Percentiles rank a stretch among this genome's conserved stretches.
phyloP scores from a whole-genome alignment of 192 early-diverging fungal genomes.

The Coemansia sp. region DNA sequence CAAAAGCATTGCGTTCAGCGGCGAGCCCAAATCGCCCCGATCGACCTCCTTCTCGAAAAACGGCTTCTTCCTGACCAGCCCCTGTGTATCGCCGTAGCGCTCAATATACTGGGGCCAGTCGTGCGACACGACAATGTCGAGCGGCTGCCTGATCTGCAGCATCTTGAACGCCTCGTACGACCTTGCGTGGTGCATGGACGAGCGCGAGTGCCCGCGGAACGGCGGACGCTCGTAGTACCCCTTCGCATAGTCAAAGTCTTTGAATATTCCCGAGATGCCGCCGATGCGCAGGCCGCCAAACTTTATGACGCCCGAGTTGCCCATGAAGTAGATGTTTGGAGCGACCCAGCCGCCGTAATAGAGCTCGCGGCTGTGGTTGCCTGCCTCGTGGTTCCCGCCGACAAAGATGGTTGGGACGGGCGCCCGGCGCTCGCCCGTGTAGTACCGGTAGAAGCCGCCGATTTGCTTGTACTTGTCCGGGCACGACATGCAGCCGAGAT shows the following conservation, averaged over 20 bases:
- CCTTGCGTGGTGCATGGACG: slow-evolving; percentile 85
- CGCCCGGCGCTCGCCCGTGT: slow-evolving; percentile 74
- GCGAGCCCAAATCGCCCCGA: slow-evolving; percentile 63
- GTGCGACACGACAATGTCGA: slow-evolving; percentile 92
- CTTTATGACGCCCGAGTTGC: slow-evolving; percentile 79
- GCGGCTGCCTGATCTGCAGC: slow-evolving; percentile 63
- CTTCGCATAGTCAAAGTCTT: slow-evolving; percentile 57
- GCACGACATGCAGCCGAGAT: slow-evolving; percentile 77
- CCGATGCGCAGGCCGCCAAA: slow-evolving; percentile 89
- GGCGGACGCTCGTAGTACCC: slow-evolving; percentile 78
- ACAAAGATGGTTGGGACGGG: slow-evolving; percentile 93
- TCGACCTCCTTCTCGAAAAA: slow-evolving; percentile 74
- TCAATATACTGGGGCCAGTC: slow-evolving; percentile 95
- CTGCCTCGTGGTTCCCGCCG: slow-evolving; percentile 98
- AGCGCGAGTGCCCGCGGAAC: slow-evolving; percentile 60
- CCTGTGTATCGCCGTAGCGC: slow-evolving; percentile 65
- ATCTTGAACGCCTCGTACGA: slow-evolving; percentile 81
- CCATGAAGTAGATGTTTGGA: slow-evolving; percentile 91
- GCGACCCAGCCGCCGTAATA: slow-evolving; percentile 96
- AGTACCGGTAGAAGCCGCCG: slow-evolving; percentile 93
- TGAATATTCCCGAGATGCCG: slow-evolving; percentile 92
- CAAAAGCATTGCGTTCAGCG: slow-evolving; percentile 70
- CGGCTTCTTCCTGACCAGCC: slow-evolving; percentile 66
- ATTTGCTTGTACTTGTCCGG: slow-evolving; percentile 83
- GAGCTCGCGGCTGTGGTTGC: slow-evolving; percentile 93